These are phyloP conservation scores for Chytriomyces sp. DNA, from an alignment of 192 early-diverging fungal species.

Conservation along the genomic window DNA sequence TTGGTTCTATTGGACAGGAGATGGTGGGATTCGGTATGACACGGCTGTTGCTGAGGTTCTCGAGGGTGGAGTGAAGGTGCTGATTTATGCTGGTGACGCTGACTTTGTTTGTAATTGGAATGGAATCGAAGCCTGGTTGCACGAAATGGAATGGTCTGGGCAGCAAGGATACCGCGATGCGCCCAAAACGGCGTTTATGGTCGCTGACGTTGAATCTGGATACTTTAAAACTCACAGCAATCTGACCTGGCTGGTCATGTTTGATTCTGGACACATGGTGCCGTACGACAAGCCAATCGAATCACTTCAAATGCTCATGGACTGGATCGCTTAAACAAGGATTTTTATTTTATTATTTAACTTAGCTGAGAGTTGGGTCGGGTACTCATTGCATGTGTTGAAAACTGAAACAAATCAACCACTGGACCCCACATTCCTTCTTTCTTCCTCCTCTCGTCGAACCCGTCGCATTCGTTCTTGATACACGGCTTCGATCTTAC, in stretches of 20 bases:
- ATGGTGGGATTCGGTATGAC: constrained; percentile 53
- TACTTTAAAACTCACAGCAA: constrained; percentile 10
- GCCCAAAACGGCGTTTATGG: constrained; percentile 11
- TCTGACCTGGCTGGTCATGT: constrained; percentile 27
- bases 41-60: constrained; percentile 40
- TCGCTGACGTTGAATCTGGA: constrained; percentile 7
- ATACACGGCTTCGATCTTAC: constrained; percentile 37
- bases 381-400: no score
- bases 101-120: constrained; percentile 46
- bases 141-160: constrained; percentile 37
- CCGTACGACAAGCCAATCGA: constrained; percentile 31
- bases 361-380: background rate
- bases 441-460: constrained; percentile 17
- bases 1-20: constrained; percentile 50
- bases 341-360: constrained; percentile 4
- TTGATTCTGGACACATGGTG: constrained; percentile 38
- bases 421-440: constrained; percentile 20
- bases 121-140: constrained; percentile 33
- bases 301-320: constrained; percentile 8
- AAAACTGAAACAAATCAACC: background rate
- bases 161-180: constrained; percentile 19
- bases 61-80: constrained; percentile 46
- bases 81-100: constrained; percentile 59
- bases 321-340: constrained; percentile 16
- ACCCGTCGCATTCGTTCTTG: constrained; percentile 44